phyloP scores from a whole-genome alignment of 2,329 filamentous ascomycete genomes.

The Scortechinia acanthostroma region DNA sequence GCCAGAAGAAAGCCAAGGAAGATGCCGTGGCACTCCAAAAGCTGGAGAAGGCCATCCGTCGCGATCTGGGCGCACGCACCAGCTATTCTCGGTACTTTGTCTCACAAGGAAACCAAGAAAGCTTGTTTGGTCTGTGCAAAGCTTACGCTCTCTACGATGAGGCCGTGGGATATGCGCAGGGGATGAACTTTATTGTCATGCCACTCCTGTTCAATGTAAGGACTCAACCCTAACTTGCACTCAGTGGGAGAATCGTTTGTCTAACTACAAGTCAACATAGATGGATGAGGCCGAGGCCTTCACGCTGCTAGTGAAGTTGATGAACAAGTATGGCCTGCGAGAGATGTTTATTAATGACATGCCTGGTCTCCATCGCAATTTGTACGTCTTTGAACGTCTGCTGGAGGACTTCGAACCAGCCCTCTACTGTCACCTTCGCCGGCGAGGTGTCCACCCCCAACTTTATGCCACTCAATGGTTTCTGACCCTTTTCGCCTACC shows the following conservation, averaged over 20 bases:
- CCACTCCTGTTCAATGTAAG: constrained; percentile 66
- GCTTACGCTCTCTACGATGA: constrained; percentile 71
- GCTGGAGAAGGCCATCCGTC: constrained; percentile 65
- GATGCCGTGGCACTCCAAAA: constrained; percentile 53
- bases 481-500: constrained; percentile 68
- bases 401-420: constrained; percentile 69
- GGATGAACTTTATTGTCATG: constrained; percentile 74
- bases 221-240: too few species aligned
- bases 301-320: constrained; percentile 63
- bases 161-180: constrained; percentile 70
- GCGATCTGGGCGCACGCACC: constrained; percentile 64
- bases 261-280: too few species aligned
- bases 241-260: too few species aligned
- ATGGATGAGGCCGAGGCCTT: constrained; percentile 76
- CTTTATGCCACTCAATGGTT: constrained; percentile 76
- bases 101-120: constrained; percentile 63
- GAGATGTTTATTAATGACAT: constrained; percentile 70
- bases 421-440: constrained; percentile 65
- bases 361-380: constrained; percentile 65
- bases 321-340: constrained; percentile 68
- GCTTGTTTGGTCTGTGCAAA: constrained; percentile 68
- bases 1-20: constrained; percentile 51
- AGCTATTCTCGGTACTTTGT: constrained; percentile 71
- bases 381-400: constrained; percentile 68
- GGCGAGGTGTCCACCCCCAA: constrained; percentile 61